Evolutionary conservation across 169 alveolate genomes (phyloP), one percentile per base, ranked within the genome.

Genomic region (Theileria annulata): DNA sequence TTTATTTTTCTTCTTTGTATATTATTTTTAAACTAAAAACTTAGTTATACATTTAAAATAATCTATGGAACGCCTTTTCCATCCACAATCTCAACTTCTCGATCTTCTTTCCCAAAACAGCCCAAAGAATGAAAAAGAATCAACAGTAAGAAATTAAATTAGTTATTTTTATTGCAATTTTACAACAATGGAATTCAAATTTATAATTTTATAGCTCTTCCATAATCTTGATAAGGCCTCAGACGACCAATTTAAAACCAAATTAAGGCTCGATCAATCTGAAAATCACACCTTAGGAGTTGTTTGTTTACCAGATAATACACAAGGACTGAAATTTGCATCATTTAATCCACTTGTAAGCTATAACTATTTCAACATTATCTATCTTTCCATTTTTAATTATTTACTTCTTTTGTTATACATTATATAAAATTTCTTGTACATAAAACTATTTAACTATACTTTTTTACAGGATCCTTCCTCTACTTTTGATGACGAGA

Each of bases 251-350:
- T 81, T 74, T 59, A 67, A 75, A 25, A 62, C 68, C 19, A 71
- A 71, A 47, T 23, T 81, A 48, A 13, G 75, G 33, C 85, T 81
- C 17, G 77, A 66, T 42, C 54, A 48, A 12, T 77, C 88, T 4
- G 80, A 73, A 17, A 59, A 42, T 25, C 71, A 62, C 75, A 42
- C 62, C n/a, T 68, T 81, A n/a, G 88, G 85, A 3, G 88, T 81
- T 2, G 84, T 74, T 19, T 74, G 85, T 66, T 64, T 71, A 77
- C 67, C 88, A 31, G 79, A 73, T 12, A 13, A 58, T 15, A 67
- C 66, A 73, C 62, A 58, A n/a, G 66, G 74, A 33, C 66, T 81
- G 28, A 75, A 64, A 15, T 25, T 81, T 42, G 77, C 74, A 12
- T 6, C 31, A 23, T 28, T 17, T 12, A 15, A 28, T 19, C 58